phyloP scores from a whole-genome alignment of 106 monocot species.

The Hemerocallis citrina region DNA sequence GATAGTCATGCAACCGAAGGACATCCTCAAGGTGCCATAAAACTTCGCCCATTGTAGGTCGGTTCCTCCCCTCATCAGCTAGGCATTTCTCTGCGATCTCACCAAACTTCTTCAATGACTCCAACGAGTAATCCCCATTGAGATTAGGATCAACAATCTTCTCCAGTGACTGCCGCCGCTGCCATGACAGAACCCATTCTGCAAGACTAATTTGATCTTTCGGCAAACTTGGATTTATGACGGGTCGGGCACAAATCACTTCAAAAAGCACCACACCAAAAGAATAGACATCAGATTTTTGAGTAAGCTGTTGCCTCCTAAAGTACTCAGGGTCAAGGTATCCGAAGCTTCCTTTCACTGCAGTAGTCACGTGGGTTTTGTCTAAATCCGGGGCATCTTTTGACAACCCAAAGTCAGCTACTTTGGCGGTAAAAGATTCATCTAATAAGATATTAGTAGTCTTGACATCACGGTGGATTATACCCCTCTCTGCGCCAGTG shows the following conservation, averaged over 20 bases:
- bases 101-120: constrained; percentile 46
- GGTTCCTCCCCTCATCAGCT: constrained; percentile 50
- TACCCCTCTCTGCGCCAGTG: constrained; percentile 55
- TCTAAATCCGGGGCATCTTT: constrained; percentile 59
- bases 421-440: constrained; percentile 53
- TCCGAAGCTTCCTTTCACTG: constrained; percentile 82
- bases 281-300: constrained; percentile 87
- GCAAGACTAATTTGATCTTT: constrained; percentile 71
- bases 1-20: constrained; percentile 25
- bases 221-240: constrained; percentile 61
- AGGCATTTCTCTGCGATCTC: constrained; percentile 79
- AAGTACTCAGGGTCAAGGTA: constrained; percentile 90
- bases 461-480: constrained; percentile 83
- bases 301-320: constrained; percentile 57
- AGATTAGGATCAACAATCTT: constrained; percentile 37
- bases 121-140: constrained; percentile 24
- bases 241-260: constrained; percentile 64
- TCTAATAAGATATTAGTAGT: constrained; percentile 71
- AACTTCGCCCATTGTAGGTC: constrained; percentile 76
- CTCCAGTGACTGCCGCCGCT: constrained; percentile 27
- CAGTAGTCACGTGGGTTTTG: constrained; percentile 77
- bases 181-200: constrained; percentile 60
- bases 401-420: constrained; percentile 78
- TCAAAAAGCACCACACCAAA: constrained; percentile 84
- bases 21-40: constrained; percentile 68